These are phyloP conservation scores for Schizochytrium sp. DNA, from an alignment of 108 stramenopile species.

Conservation along the genomic window DNA sequence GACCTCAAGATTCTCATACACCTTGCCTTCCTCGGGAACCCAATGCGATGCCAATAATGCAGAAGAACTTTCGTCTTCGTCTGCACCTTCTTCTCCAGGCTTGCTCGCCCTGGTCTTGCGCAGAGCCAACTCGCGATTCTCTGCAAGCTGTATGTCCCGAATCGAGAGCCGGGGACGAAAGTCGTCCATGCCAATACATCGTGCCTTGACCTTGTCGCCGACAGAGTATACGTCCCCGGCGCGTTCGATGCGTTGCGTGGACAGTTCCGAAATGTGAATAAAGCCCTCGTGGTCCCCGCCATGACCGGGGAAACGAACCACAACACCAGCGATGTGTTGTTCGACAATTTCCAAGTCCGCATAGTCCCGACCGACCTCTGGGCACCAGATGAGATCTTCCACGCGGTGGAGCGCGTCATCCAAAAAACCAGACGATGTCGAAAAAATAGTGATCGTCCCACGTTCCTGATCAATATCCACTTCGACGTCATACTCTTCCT, in stretches of 20 bases:
- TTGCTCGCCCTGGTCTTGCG: neutral
- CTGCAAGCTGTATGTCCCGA: neutral
- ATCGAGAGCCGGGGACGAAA: neutral
- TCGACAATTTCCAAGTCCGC: neutral
- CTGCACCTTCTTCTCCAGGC: neutral
- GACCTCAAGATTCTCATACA: neutral
- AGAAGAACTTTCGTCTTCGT: neutral
- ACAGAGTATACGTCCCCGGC: neutral
- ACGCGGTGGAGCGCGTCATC: neutral
- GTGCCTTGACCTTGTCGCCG: neutral
- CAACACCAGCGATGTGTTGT: neutral
- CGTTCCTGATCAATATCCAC: neutral
- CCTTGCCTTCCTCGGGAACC: neutral
- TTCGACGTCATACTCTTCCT: neutral
- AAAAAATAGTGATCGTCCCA: neutral
- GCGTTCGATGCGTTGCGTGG: neutral
- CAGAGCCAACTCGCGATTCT: neutral
- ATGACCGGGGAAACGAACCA: neutral
- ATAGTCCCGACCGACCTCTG: neutral
- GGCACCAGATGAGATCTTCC: neutral
- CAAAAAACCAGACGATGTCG: neutral
- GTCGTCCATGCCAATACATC: neutral
- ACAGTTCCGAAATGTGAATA: neutral
- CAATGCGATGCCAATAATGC: neutral
- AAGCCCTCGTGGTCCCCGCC: neutral